Evolutionary conservation across 352 stramenopile genomes (phyloP).

Genomic region (Globisporangium irregulare): DNA sequence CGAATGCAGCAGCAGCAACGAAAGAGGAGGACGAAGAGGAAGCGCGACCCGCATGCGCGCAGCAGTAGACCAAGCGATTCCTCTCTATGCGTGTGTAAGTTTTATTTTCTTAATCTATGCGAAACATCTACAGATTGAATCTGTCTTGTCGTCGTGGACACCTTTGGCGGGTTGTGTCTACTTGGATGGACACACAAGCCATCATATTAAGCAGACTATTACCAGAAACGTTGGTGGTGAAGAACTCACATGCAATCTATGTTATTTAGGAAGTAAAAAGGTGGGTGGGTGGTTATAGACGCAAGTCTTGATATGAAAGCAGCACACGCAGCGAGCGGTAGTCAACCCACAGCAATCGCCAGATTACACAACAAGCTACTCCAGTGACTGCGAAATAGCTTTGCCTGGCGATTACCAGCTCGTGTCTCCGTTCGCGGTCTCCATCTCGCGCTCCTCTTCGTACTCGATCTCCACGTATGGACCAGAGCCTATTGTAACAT

Average conservation of each 20-base stretch:
- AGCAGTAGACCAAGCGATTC: constrained; percentile 32
- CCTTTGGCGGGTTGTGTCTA: neutral
- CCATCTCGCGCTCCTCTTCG: constrained; percentile 70
- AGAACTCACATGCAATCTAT: constrained; percentile 3
- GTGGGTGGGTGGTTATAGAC: neutral
- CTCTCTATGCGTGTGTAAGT: neutral
- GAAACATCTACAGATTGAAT: neutral
- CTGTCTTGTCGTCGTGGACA: neutral
- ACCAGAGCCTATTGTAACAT: constrained; percentile 28
- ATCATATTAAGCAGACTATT: neutral
- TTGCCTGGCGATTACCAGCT: constrained; percentile 38
- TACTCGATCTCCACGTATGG: constrained; percentile 88
- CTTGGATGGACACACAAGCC: neutral
- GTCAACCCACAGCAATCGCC: neutral
- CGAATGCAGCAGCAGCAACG: constrained; percentile 17
- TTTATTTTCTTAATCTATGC: constrained; percentile 1
- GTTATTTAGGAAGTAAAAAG: neutral
- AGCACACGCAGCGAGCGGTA: neutral
- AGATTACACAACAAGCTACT: neutral
- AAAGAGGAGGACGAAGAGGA: constrained; percentile 33
- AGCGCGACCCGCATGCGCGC: constrained; percentile 33
- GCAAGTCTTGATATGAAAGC: neutral
- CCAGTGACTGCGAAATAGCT: neutral
- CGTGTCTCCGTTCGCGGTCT: constrained; percentile 40
- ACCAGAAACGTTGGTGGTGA: neutral